phyloP scores from a whole-genome alignment of 208 protist genomes.

The Phytomonas francai region DNA sequence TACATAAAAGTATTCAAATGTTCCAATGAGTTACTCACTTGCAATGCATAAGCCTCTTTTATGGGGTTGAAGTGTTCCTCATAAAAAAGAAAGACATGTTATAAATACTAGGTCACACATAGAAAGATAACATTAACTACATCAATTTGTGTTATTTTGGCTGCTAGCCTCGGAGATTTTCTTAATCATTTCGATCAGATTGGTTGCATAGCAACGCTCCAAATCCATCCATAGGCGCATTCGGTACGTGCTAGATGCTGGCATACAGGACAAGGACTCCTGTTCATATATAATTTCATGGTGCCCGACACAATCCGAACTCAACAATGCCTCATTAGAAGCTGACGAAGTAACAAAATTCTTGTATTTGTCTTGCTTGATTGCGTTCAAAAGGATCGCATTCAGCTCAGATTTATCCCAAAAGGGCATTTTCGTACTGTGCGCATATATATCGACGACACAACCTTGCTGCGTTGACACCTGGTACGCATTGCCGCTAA shows the following conservation, averaged over 20 bases:
- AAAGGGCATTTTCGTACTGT: conserved; percentile 72
- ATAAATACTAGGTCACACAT: neutral
- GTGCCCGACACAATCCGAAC: conserved; percentile 28
- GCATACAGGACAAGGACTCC: conserved; percentile 17
- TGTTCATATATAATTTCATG: conserved; percentile 33
- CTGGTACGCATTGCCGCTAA: conserved; percentile 94
- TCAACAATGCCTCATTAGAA: conserved; percentile 26
- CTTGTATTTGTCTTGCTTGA: conserved; percentile 8
- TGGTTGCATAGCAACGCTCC: conserved; percentile 15
- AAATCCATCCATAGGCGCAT: conserved; percentile 55
- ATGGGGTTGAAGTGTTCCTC: neutral
- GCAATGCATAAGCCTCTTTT: neutral
- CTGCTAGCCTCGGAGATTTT: conserved; percentile 8
- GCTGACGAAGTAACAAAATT: neutral
- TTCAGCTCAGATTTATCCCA: conserved; percentile 90
- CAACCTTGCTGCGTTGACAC: conserved; percentile 96
- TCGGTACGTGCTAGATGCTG: conserved; percentile 25
- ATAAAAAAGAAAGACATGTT: conserved; percentile 4
- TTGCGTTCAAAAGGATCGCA: conserved; percentile 65
- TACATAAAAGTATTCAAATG: neutral
- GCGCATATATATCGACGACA: conserved; percentile 94
- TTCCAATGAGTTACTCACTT: neutral
- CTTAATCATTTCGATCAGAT: conserved; percentile 6
- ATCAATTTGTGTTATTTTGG: neutral
- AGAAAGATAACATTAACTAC: conserved; percentile 3